A percentile compares a stretch with the other conserved stretches of the same genome.
phyloP scores from a whole-genome alignment of 441 rosid species.

The Viola pubescens region DNA sequence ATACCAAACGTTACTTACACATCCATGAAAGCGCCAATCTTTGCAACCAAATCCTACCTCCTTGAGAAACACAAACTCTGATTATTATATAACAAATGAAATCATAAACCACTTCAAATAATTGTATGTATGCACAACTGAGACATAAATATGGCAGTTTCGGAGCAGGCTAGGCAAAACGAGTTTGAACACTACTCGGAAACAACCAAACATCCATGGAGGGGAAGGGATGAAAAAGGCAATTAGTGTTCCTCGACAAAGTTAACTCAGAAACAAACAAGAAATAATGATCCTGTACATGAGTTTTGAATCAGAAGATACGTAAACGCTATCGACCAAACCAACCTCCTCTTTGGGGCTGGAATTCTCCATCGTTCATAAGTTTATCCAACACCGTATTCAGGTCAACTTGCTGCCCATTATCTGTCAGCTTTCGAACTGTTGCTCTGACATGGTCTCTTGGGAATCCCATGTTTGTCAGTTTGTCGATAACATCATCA shows the following conservation, averaged over 20 bases:
- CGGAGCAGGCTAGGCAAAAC: slow-evolving; percentile 15
- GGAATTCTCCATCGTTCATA: slow-evolving; percentile 75
- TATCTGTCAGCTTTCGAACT: slow-evolving; percentile 70
- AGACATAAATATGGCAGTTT: slow-evolving; percentile 10
- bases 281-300: slow-evolving; percentile 35
- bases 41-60: too few relatives aligned
- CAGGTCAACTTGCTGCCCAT: slow-evolving; percentile 80
- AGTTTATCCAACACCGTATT: slow-evolving; percentile 85
- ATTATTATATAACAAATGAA: background rate
- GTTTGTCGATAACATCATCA: slow-evolving; percentile 76
- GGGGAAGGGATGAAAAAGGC: background rate
- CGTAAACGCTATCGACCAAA: slow-evolving; percentile 39
- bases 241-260: slow-evolving; percentile 9
- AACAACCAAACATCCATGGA: slow-evolving; percentile 13
- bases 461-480: slow-evolving; percentile 79
- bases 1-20: too few relatives aligned
- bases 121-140: slow-evolving; percentile 27
- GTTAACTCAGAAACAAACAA: slow-evolving; percentile 12
- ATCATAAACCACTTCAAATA: slow-evolving; percentile 15
- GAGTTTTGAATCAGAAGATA: slow-evolving; percentile 8
- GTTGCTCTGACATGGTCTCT: slow-evolving; percentile 83
- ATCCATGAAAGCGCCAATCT: too few relatives aligned
- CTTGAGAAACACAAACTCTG: too few relatives aligned
- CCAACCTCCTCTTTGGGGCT: slow-evolving; percentile 66
- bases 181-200: slow-evolving; percentile 6